Evolutionary conservation across 257 asterid genomes (phyloP).

Genomic region (Fraxinus anomala): DNA sequence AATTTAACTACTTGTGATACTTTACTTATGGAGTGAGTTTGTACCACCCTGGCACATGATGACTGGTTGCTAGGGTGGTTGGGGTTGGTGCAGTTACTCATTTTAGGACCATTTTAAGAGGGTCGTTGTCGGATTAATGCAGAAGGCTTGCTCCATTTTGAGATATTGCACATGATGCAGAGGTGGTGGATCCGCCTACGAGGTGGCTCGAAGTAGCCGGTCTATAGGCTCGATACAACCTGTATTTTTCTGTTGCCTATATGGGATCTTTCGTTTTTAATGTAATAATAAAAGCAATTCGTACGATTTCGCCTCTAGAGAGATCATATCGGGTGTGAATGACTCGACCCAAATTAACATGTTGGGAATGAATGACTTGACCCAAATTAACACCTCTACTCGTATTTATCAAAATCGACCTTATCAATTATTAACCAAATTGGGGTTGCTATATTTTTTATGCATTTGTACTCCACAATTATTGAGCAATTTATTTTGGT

Average conservation of each 20-base stretch:
- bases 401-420: too few species aligned
- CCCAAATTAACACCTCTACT: too few species aligned
- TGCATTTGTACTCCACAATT: neutral
- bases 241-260: too few species aligned
- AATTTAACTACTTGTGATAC: neutral
- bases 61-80: neutral
- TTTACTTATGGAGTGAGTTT: neutral
- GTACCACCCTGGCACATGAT: neutral
- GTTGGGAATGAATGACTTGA: too few species aligned
- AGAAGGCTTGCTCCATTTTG: neutral
- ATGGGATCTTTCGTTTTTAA: too few species aligned
- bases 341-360: too few species aligned
- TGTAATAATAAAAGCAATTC: too few species aligned
- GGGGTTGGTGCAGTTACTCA: neutral
- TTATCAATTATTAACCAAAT: neutral
- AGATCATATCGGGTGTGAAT: too few species aligned
- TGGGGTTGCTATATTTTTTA: neutral
- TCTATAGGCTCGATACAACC: neutral
- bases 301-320: too few species aligned
- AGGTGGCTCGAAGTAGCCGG: too few species aligned
- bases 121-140: neutral
- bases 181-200: too few species aligned
- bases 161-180: neutral
- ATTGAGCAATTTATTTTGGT: neutral
- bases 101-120: neutral